phyloP scores from a whole-genome alignment of 345 rosid genomes.

The Eucalyptus curtisii region DNA sequence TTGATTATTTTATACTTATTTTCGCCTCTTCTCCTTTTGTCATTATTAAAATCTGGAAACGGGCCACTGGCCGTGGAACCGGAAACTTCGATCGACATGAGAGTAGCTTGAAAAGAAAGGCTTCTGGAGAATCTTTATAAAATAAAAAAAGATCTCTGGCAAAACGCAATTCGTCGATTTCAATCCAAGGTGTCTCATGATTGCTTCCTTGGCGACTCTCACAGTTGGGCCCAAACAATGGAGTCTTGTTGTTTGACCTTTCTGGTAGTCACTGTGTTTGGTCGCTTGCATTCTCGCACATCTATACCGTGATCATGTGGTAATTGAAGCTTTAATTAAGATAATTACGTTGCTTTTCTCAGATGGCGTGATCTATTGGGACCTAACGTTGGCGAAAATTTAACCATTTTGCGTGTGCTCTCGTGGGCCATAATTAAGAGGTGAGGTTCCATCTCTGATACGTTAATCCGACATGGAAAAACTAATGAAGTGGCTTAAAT shows the following conservation, averaged over 20 bases:
- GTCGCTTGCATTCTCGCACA: not conserved
- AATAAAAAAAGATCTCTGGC: no score
- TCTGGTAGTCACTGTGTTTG: not conserved
- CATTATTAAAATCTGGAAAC: not conserved
- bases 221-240: not conserved
- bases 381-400: not conserved
- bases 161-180: no score
- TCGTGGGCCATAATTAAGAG: not conserved
- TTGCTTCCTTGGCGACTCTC: not conserved
- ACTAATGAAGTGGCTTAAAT: not conserved
- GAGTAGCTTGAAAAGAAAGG: not conserved
- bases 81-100: not conserved
- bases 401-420: not conserved
- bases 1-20: not conserved
- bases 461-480: not conserved
- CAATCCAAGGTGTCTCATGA: no score
- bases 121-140: no score
- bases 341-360: not conserved
- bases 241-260: not conserved
- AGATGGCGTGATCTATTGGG: not conserved
- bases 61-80: not conserved
- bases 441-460: not conserved
- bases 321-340: not conserved
- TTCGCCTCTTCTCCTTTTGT: not conserved
- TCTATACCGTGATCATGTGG: not conserved